These are phyloP conservation scores for Syzygium aqueum DNA, from an alignment of 345 rosid species.

Conservation along the genomic window DNA sequence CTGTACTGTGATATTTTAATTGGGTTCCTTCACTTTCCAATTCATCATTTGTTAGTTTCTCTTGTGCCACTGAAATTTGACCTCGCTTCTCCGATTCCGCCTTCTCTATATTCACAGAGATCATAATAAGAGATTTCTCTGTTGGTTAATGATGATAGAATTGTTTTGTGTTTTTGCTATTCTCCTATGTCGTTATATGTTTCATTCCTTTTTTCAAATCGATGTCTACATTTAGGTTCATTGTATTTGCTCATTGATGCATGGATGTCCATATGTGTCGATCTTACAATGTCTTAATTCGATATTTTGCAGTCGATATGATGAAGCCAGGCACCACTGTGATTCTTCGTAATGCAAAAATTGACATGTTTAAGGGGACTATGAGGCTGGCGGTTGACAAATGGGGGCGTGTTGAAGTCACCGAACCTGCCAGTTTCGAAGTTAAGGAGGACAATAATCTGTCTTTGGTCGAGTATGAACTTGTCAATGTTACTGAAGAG, in stretches of 20 bases:
- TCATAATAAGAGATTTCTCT: neutral
- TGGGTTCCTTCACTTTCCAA: neutral
- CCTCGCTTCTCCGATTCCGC: neutral
- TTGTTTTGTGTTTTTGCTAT: neutral
- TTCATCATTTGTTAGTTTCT: neutral
- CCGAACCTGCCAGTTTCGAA: constrained; percentile 53
- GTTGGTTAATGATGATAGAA: neutral
- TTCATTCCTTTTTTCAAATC: neutral
- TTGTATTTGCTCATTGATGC: neutral
- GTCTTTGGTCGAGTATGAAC: constrained; percentile 81
- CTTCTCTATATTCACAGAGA: neutral
- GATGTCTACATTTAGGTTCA: neutral
- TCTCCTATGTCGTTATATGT: neutral
- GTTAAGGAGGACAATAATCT: constrained; percentile 77
- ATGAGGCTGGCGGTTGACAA: constrained; percentile 98
- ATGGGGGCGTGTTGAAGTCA: constrained; percentile 85
- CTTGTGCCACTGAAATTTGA: neutral
- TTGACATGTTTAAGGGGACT: constrained; percentile 94
- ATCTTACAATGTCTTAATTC: neutral
- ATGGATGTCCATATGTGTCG: neutral
- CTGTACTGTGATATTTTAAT: neutral
- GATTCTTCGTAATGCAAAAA: constrained; percentile 81
- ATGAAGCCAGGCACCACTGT: constrained; percentile 62
- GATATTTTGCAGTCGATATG: constrained; percentile 49
- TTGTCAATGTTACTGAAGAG: constrained; percentile 65